These are phyloP conservation scores for Ophiocordyceps australis DNA, from an alignment of 2,329 filamentous ascomycete species.

Conservation along the genomic window DNA sequence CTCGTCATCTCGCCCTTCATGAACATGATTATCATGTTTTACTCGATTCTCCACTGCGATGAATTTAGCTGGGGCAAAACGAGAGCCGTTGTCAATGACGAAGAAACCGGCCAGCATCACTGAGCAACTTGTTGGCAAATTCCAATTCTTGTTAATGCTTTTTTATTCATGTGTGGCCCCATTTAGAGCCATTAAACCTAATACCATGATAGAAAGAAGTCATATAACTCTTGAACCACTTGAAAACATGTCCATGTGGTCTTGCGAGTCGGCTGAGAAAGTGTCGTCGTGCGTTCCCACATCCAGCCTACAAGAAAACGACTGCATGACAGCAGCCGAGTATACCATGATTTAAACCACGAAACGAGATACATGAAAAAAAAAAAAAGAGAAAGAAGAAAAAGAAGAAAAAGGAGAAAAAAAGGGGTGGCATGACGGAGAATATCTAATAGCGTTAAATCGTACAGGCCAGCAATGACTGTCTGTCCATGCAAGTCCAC, in stretches of 20 bases:
- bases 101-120: too few relatives aligned
- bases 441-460: slow-evolving; percentile 1
- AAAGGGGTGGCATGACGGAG: slow-evolving; percentile 1
- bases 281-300: too few relatives aligned
- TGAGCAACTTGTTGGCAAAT: too few relatives aligned
- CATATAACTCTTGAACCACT: too few relatives aligned
- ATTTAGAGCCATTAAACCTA: too few relatives aligned
- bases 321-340: too few relatives aligned
- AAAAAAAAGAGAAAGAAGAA: neutral
- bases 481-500: neutral
- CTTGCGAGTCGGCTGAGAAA: too few relatives aligned
- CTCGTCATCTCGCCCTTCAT: slow-evolving; percentile 19
- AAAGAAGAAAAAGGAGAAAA: neutral
- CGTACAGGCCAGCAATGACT: slow-evolving; percentile 1
- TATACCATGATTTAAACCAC: neutral
- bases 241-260: too few relatives aligned
- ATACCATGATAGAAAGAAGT: too few relatives aligned
- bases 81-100: slow-evolving; percentile 18
- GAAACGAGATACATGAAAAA: neutral
- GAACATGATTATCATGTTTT: slow-evolving; percentile 21
- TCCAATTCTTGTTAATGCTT: too few relatives aligned
- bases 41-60: slow-evolving; percentile 22
- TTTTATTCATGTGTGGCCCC: too few relatives aligned
- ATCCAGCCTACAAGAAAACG: too few relatives aligned
- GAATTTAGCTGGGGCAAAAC: slow-evolving; percentile 29